phyloP scores from a whole-genome alignment of 169 alveolate species.

The Perkinsus marinus region DNA sequence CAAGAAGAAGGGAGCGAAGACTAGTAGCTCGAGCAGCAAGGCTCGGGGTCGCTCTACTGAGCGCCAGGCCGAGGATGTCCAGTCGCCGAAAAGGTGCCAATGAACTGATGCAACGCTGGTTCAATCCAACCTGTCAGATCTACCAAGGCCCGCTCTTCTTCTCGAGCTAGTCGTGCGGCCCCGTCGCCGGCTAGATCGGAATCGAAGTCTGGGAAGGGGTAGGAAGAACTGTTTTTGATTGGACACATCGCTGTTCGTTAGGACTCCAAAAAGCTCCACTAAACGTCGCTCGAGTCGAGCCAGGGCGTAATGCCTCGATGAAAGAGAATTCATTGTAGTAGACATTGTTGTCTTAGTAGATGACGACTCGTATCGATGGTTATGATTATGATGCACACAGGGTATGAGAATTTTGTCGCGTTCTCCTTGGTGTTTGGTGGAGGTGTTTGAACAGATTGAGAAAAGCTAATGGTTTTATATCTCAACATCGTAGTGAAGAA shows the following conservation, averaged over 20 bases:
- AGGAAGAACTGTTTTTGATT: not conserved
- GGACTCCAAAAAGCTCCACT: not conserved
- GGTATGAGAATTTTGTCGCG: not conserved
- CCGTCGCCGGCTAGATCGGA: not conserved
- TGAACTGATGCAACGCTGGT: too few species aligned
- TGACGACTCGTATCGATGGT: not conserved
- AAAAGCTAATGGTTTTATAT: not conserved
- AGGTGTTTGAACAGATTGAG: not conserved
- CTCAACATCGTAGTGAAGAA: not conserved
- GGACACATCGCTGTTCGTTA: not conserved
- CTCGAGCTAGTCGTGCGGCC: not conserved
- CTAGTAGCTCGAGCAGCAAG: not conserved
- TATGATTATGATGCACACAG: not conserved
- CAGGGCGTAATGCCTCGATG: not conserved
- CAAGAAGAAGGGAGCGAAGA: not conserved
- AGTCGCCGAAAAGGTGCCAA: not conserved
- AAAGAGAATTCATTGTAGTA: not conserved
- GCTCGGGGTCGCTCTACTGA: not conserved
- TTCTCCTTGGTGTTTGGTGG: not conserved
- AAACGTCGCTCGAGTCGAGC: not conserved
- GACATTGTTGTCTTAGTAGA: not conserved
- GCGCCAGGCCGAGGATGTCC: not conserved
- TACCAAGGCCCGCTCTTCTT: not conserved
- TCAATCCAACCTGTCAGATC: not conserved
- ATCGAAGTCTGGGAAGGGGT: not conserved